phyloP scores from a whole-genome alignment of 2,329 filamentous ascomycete species.

The Pyrenophora teres region DNA sequence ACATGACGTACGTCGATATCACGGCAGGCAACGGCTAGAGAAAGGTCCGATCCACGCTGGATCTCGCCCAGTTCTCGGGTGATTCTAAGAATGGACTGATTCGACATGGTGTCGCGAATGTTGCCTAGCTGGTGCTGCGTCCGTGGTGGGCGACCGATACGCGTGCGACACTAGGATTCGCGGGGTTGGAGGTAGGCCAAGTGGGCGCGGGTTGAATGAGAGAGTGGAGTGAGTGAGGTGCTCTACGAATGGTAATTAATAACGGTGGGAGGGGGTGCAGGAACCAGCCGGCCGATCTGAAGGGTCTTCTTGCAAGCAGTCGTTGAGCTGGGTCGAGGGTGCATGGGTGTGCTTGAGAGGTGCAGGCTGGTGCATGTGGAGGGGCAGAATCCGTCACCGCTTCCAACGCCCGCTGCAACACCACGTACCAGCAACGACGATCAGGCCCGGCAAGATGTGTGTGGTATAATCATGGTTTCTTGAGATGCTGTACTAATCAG shows the following conservation, averaged over 20 bases:
- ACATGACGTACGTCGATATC: conserved; percentile 90
- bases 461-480: neutral
- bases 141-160: neutral
- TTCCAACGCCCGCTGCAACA: conserved; percentile 12
- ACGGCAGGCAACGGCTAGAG: conserved; percentile 82
- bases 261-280: neutral
- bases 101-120: conserved; percentile 61
- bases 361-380: conserved; percentile 13
- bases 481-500: conserved; percentile 13
- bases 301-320: conserved; percentile 6
- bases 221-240: neutral
- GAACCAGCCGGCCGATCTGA: neutral
- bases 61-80: conserved; percentile 86
- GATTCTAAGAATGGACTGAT: conserved; percentile 87
- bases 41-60: conserved; percentile 81
- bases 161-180: neutral
- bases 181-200: neutral
- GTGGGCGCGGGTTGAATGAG: neutral
- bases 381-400: conserved; percentile 23
- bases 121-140: conserved; percentile 6
- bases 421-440: conserved; percentile 2
- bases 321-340: conserved; percentile 9
- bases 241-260: neutral
- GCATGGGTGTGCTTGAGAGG: conserved; percentile 4
- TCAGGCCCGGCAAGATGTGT: conserved; percentile 20